Base-by-base conservation (phyloP, 805 yeast species). In the Metschnikowia noctiluminum region DNA sequence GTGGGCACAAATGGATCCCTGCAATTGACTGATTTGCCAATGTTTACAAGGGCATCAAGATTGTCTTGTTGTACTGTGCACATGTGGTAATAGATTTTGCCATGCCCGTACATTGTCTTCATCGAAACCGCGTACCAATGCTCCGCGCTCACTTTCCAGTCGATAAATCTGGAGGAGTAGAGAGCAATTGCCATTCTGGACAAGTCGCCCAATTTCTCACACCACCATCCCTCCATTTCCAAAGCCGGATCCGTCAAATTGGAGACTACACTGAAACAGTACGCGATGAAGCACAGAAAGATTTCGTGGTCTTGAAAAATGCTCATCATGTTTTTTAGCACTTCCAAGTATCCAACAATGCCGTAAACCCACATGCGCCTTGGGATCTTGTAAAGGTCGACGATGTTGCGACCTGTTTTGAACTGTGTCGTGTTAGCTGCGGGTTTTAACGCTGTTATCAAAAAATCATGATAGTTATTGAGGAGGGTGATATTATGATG, bases 101-200 rank as follows among this genome's bases (percentile, higher is more conserved):
- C 96, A 59, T 85, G 90, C 2, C 94, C 91, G 60, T 83, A 87
- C 53, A 84, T 82, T 13, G 86, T 79, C 56, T 80, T 79, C 80
- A 87, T 79, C 3, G 95, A 83, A 28, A 81, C 74, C 27, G 80
- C 74, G 60, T 89, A 89, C 96, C 96, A 89, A 62, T 82, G 81
- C 63, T 87, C 90, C 1, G 95, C 85, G 49, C 89, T 79, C 15
- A 83, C 65, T 62, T 87, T 86, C 96, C 96, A 89, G 64, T 89
- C 96, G 54, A 87, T 86, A 61, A 80, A 85, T 43, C 85, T 79
- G 1, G 90, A 84, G 7, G 90, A 84, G 58, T 87, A 87, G 38
- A 88, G 69, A 0, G 95, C 94, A 56, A 89, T 87, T 10, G 95
- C 92, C 90, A 89, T 87, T 61, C 96, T 71, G 34, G 92, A 84